Conservation (phyloP, 345 rosid species). For the Syzygium oleosum region DNA sequence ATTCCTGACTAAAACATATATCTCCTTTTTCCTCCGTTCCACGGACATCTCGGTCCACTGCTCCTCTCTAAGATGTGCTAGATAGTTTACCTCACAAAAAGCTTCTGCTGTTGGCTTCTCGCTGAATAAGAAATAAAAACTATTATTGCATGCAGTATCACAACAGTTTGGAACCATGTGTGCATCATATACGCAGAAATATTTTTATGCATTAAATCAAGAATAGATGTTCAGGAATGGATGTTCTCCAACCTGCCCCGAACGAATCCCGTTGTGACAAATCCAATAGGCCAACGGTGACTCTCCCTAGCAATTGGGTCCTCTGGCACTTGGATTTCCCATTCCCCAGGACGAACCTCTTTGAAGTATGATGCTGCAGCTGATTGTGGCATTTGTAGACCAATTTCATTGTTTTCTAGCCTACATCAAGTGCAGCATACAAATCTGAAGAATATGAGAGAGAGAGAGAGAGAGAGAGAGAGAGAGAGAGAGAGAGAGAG, state of each 20-base stretch:
- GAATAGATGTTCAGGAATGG: not conserved
- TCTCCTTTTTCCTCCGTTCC: constrained; percentile 49
- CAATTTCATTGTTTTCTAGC: constrained; percentile 23
- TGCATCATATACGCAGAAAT: not conserved
- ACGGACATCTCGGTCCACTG: constrained; percentile 54
- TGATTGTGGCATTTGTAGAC: constrained; percentile 45
- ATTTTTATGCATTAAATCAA: not conserved
- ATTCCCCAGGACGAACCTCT: constrained; percentile 44
- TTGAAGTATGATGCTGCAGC: constrained; percentile 53
- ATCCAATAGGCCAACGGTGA: constrained; percentile 72
- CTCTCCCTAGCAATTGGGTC: constrained; percentile 31
- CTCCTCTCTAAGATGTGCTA: constrained; percentile 55
- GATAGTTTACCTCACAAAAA: constrained; percentile 53
- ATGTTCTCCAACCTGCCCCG: constrained; percentile 49
- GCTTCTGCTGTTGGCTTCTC: constrained; percentile 59
- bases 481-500: not conserved
- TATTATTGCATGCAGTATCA: not conserved
- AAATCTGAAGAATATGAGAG: not conserved
- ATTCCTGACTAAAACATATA: constrained; percentile 69
- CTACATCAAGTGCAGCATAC: constrained; percentile 13
- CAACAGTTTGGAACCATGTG: not conserved
- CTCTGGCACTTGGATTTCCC: constrained; percentile 61
- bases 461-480: not conserved
- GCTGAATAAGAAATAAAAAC: constrained; percentile 23
- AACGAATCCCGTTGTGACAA: constrained; percentile 75